phyloP scores from a whole-genome alignment of 2,329 filamentous ascomycete species.

The Didymella segeticola region DNA sequence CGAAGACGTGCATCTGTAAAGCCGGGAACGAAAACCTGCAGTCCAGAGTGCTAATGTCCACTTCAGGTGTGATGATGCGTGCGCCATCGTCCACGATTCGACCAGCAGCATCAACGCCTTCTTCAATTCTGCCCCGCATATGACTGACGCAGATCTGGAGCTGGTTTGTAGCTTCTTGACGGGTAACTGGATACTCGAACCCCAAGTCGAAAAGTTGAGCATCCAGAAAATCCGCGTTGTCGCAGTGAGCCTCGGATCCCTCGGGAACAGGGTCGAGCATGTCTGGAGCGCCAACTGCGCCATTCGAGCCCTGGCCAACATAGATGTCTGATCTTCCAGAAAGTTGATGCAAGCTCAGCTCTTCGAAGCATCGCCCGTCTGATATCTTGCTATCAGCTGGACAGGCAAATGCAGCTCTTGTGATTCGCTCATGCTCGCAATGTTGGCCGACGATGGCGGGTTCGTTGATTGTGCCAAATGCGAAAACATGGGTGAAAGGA shows the following conservation, averaged over 20 bases:
- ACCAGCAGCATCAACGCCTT: slow-evolving; percentile 31
- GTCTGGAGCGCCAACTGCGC: slow-evolving; percentile 35
- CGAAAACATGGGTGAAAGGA: neutral
- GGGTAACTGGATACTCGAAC: slow-evolving; percentile 26
- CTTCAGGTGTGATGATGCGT: slow-evolving; percentile 24
- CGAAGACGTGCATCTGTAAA: slow-evolving; percentile 27
- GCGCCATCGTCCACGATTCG: slow-evolving; percentile 27
- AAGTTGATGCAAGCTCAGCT: slow-evolving; percentile 27
- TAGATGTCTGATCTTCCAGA: slow-evolving; percentile 28
- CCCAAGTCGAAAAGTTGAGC: slow-evolving; percentile 18
- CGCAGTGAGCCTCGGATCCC: slow-evolving; percentile 35
- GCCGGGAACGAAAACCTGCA: slow-evolving; percentile 33
- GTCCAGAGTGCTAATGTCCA: slow-evolving; percentile 25
- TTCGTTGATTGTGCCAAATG: slow-evolving; percentile 35
- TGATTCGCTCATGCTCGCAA: slow-evolving; percentile 36
- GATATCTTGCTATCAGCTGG: slow-evolving; percentile 18
- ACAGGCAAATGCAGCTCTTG: slow-evolving; percentile 30
- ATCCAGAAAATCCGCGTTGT: slow-evolving; percentile 37
- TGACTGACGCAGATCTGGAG: slow-evolving; percentile 31
- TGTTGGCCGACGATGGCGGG: slow-evolving; percentile 31
- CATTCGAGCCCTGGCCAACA: slow-evolving; percentile 31
- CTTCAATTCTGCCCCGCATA: slow-evolving; percentile 22
- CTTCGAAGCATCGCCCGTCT: slow-evolving; percentile 32
- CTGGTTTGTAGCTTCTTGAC: slow-evolving; percentile 26
- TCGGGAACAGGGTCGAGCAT: slow-evolving; percentile 32